Evolutionary conservation across 352 stramenopile species (phyloP), one percentile per base, ranked within the genome.

Genomic region (Globisporangium acanthophoron): DNA sequence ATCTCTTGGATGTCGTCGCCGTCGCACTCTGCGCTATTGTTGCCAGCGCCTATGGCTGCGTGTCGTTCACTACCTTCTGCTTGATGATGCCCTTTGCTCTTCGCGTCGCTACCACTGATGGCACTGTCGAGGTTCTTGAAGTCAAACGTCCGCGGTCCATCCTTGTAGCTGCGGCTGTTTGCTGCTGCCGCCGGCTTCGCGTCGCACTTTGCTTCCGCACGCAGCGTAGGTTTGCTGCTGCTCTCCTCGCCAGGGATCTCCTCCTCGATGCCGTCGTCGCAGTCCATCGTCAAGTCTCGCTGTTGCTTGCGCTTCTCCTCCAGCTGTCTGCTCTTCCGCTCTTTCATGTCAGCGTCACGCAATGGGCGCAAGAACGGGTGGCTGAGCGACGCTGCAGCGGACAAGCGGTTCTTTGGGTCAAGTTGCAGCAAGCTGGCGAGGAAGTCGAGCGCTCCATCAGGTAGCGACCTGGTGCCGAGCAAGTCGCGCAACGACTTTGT

Each of bases 1-100:
- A 90, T 85, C 65, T 92, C 83, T 46, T 91, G 80, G 54, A 90
- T 93, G 39, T 90, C 80, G 46, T 90, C 83, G 43, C 74, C 80
- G 52, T 91, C 82, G 43, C 72, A 78, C 18, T 79, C 74, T 2
- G 53, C 71, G 50, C 71, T 82, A 55, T 83, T 81, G 51, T 76
- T 66, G 16, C 65, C 66, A 1, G 48, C 33, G 6, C 52, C 54
- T 13, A 73, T 74, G n/a, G 64, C 24, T 11, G 57, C 54, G 9
- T 54, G 33, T 33, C 35, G 24, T 5, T 27, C 2, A 35, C 29
- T n/a, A 41, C 47, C 46, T 9, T 33, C 52, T 12, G 56, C 41
- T 46, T 44, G 29, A 18, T 48, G 45, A 27, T 61, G 35, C 9
- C 11, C 35, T 18, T 52, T 54, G 29, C 52, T 21, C 53, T 67